These are phyloP conservation scores for Fragilariopsis cylindrus DNA, from an alignment of 108 stramenopile genomes.

Conservation along the genomic window DNA sequence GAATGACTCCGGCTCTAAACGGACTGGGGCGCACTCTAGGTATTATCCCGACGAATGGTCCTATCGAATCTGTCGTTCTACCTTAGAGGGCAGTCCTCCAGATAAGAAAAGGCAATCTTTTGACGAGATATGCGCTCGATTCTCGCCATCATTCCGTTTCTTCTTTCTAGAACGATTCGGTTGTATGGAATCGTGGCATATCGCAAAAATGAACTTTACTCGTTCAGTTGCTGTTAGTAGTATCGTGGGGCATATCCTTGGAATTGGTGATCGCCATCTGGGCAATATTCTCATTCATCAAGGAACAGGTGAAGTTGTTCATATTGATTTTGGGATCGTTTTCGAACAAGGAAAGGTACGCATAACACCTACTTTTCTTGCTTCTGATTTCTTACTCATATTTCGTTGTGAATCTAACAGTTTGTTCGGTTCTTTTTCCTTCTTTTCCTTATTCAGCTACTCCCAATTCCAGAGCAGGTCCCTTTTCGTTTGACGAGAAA, in stretches of 20 bases:
- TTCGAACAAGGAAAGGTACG: constrained; percentile 97
- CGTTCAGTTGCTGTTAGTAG: constrained; percentile 91
- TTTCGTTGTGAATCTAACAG: neutral
- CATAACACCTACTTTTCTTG: constrained; percentile 7
- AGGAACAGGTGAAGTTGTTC: constrained; percentile 90
- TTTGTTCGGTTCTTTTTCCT: neutral
- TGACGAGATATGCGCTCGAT: constrained; percentile 64
- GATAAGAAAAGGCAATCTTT: constrained; percentile 54
- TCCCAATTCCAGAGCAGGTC: constrained; percentile 90
- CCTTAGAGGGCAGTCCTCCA: constrained; percentile 45
- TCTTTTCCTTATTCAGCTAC: constrained; percentile 21
- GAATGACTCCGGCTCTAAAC: constrained; percentile 11
- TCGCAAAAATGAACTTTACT: constrained; percentile 85
- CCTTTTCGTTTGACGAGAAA: constrained; percentile 98
- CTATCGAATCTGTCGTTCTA: constrained; percentile 48
- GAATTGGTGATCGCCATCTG: constrained; percentile 98
- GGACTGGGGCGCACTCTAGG: constrained; percentile 37
- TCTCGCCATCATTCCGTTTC: constrained; percentile 93
- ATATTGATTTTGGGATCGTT: constrained; percentile 99
- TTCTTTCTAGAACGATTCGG: constrained; percentile 95
- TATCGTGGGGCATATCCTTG: constrained; percentile 98
- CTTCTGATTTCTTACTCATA: neutral
- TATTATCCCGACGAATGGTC: constrained; percentile 91
- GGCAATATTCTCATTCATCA: constrained; percentile 94
- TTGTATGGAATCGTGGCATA: constrained; percentile 81